These are phyloP conservation scores for Fusarium pininemorale DNA, from an alignment of 2,329 filamentous ascomycete genomes.

Conservation along the genomic window DNA sequence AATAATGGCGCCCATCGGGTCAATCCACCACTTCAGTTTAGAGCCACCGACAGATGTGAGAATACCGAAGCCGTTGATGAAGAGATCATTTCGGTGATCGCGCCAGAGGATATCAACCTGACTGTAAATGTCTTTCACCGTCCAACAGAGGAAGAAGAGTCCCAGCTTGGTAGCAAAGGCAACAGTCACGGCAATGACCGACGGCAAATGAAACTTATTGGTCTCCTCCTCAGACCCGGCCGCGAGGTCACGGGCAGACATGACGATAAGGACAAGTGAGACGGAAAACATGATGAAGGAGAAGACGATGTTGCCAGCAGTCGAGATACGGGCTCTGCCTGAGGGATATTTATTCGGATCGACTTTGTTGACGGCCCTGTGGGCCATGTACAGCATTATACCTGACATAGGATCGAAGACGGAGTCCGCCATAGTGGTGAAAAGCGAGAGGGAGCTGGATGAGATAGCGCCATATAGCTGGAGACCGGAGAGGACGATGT, in stretches of 20 bases:
- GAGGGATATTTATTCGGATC: slow-evolving; percentile 88
- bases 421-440: slow-evolving; percentile 96
- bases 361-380: slow-evolving; percentile 87
- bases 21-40: slow-evolving; percentile 93
- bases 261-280: slow-evolving; percentile 90
- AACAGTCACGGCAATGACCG: slow-evolving; percentile 83
- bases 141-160: slow-evolving; percentile 92
- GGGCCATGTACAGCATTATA: slow-evolving; percentile 83
- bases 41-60: slow-evolving; percentile 88
- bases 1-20: slow-evolving; percentile 88
- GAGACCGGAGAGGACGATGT: slow-evolving; percentile 78
- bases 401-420: slow-evolving; percentile 94
- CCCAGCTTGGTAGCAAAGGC: slow-evolving; percentile 86
- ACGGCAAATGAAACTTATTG: slow-evolving; percentile 79
- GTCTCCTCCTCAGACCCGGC: slow-evolving; percentile 55
- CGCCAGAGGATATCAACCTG: slow-evolving; percentile 95
- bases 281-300: slow-evolving; percentile 96
- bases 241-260: slow-evolving; percentile 78
- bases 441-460: slow-evolving; percentile 89
- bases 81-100: slow-evolving; percentile 95
- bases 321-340: slow-evolving; percentile 93
- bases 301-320: slow-evolving; percentile 93
- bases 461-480: slow-evolving; percentile 90
- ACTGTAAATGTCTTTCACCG: slow-evolving; percentile 87
- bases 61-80: slow-evolving; percentile 94